Base-by-base conservation (phyloP, 2,329 filamentous ascomycete species). In the Coniella vitis region DNA sequence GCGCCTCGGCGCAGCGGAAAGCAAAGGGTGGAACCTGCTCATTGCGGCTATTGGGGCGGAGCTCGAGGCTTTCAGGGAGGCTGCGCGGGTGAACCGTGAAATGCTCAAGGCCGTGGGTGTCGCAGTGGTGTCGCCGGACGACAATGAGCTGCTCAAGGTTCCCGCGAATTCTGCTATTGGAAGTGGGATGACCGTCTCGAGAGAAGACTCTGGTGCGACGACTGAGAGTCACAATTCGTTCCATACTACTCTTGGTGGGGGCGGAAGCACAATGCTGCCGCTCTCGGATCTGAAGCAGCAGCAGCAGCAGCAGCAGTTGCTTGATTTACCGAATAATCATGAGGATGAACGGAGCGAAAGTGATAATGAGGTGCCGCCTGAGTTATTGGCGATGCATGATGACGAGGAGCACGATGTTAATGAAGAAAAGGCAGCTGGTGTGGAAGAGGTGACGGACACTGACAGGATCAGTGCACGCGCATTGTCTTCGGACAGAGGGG, bases 1-100 rank as follows among this genome's bases (percentile, higher is more conserved):
- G 14, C 72, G 75, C 17, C 58, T 82, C 21, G 66, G 71, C 1
- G 60, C 74, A 2, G 83, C 83, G 0, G 78, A 86, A 52, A 67
- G 71, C 1, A 77, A 77, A 49, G 73, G 75, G 14, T 91, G 87
- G 86, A 90, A 84, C 49, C 67, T 90, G 14, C 70, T 91, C 16
- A 81, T 90, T 4, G 86, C 80, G 45, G 86, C 85, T 10, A 81
- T 91, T 31, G 84, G 86, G 0, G 86, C 87, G 0, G 87, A 66
- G 48, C 56, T 67, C 4, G 61, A 61, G 38, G 63, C 62, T 0
- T 65, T 68, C 19, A 57, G 52, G 14, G 63, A 67, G 35, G 67
- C 63, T 0, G 57, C 61, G 22, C 19, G 36, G 16, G 58, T 66
- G 53, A 55, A 66, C 1, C 56, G 55, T 1, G 58, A 63, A 5